A percentile compares a stretch with the other conserved stretches of the same genome.
Evolutionary conservation across 2,329 filamentous ascomycete genomes (phyloP).

Genomic region (Plectosphaerella sp.): DNA sequence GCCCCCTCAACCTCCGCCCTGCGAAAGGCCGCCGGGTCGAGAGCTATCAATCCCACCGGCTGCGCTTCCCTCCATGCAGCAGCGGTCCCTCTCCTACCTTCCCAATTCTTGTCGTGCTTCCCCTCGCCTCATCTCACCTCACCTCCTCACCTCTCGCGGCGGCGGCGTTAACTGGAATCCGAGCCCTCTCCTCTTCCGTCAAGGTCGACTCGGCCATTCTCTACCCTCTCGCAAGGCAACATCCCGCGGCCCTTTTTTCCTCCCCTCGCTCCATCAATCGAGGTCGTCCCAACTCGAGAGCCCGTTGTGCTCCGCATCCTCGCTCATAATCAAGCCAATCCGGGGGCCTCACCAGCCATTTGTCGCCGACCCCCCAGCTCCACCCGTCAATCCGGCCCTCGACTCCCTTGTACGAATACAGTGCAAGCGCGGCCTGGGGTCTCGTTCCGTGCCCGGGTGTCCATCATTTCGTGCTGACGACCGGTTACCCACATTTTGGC

Average conservation of each 20-base stretch:
- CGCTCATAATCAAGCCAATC: no score
- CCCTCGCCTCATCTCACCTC: no score
- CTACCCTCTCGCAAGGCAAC: no score
- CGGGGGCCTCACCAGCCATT: no score
- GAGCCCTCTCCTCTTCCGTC: no score
- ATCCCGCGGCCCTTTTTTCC: no score
- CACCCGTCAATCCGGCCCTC: background rate
- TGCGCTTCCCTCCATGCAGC: background rate
- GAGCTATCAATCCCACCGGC: constrained; percentile 1
- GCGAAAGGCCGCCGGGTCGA: background rate
- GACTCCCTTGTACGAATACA: background rate
- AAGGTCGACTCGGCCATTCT: no score
- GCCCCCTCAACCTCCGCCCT: background rate
- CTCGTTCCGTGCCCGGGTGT: background rate
- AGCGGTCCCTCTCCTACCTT: background rate
- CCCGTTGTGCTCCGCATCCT: background rate
- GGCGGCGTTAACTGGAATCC: no score
- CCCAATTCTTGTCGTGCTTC: background rate
- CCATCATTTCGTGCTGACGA: constrained; percentile 1
- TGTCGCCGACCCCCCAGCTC: background rate
- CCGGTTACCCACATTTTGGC: constrained; percentile 1
- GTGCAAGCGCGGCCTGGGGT: no score
- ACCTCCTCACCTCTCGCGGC: no score
- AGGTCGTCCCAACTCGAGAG: background rate
- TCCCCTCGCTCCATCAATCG: background rate